These are phyloP conservation scores for Naganishia liquefaciens DNA, from an alignment of 1,284 basidiomycete genomes.

Conservation along the genomic window DNA sequence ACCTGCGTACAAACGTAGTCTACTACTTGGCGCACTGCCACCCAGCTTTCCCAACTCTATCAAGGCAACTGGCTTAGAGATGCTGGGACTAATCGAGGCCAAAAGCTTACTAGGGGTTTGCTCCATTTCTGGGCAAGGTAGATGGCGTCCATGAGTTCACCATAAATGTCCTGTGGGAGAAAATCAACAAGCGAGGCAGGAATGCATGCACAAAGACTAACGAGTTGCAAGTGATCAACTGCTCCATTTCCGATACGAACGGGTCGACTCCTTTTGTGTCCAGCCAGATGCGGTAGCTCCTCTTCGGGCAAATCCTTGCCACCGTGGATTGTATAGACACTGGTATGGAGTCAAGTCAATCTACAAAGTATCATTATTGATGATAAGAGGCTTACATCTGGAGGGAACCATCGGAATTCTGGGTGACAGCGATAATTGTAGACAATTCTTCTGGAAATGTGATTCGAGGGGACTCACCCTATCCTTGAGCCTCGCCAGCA, in stretches of 20 bases:
- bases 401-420: conserved; percentile 78
- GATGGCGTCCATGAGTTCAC: conserved; percentile 85
- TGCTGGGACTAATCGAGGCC: not conserved
- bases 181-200: not conserved
- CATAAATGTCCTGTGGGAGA: conserved; percentile 77
- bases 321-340: conserved; percentile 56
- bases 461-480: conserved; percentile 52
- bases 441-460: conserved; percentile 31
- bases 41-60: conserved; percentile 70
- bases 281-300: conserved; percentile 77
- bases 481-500: conserved; percentile 73
- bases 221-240: conserved; percentile 82
- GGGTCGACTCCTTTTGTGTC: conserved; percentile 70
- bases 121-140: conserved; percentile 81
- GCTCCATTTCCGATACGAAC: conserved; percentile 82
- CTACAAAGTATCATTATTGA: not conserved
- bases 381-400: conserved; percentile 66
- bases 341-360: conserved; percentile 28
- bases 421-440: conserved; percentile 6
- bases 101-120: conserved; percentile 58
- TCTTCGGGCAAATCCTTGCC: conserved; percentile 80
- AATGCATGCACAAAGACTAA: conserved; percentile 48
- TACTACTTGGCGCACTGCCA: conserved; percentile 56
- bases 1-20: conserved; percentile 50
- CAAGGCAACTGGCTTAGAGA: not conserved